Evolutionary conservation across 768 basidiomycete genomes (phyloP).

Genomic region (Chlorophyllum brunneum): DNA sequence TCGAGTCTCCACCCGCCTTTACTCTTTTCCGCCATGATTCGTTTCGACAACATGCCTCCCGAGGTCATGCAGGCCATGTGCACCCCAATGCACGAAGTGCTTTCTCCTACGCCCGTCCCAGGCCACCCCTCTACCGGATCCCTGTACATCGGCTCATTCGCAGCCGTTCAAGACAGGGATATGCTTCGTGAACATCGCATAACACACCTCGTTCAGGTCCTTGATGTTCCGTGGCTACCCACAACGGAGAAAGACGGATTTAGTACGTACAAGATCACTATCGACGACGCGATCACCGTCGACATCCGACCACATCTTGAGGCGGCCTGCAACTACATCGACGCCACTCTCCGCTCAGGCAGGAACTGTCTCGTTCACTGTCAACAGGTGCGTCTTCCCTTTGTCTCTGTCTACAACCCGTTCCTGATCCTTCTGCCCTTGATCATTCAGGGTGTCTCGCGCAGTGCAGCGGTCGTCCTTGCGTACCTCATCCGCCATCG

Average conservation of each 20-base stretch:
- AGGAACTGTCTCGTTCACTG: constrained; percentile 75
- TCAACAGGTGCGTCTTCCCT: constrained; percentile 57
- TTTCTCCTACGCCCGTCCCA: constrained; percentile 34
- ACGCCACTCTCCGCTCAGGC: constrained; percentile 53
- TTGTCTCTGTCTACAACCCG: neutral
- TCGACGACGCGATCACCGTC: constrained; percentile 55
- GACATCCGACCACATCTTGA: constrained; percentile 71
- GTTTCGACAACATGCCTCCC: constrained; percentile 69
- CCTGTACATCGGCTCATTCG: constrained; percentile 68
- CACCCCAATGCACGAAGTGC: constrained; percentile 78
- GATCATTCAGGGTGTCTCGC: constrained; percentile 62
- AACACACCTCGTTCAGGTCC: constrained; percentile 60
- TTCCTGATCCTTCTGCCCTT: neutral
- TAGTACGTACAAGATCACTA: constrained; percentile 61
- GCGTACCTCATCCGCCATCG: constrained; percentile 77
- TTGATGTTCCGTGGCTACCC: constrained; percentile 64
- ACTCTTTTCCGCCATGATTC: constrained; percentile 51
- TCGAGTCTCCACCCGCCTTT: neutral
- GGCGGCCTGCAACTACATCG: constrained; percentile 63
- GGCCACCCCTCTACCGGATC: constrained; percentile 34
- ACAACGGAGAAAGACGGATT: constrained; percentile 43
- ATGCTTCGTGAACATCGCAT: constrained; percentile 48
- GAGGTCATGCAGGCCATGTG: constrained; percentile 84
- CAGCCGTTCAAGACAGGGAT: constrained; percentile 53
- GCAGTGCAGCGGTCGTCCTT: constrained; percentile 71